Evolutionary conservation across 108 stramenopile species (phyloP).

Genomic region (Thalassiosira profunda): DNA sequence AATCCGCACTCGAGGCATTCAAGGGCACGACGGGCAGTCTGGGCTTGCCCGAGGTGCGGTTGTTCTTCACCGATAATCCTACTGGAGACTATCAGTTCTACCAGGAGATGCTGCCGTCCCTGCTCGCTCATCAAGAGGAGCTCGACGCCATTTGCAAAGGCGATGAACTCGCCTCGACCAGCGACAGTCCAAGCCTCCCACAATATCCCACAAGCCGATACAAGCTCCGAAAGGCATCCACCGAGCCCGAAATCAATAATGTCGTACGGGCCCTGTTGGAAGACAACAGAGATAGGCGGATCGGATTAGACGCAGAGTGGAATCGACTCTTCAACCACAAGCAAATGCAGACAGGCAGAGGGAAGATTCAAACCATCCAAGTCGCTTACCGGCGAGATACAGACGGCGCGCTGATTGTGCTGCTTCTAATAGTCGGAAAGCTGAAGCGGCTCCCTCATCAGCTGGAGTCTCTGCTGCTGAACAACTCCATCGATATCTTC

Average conservation of each 20-base stretch:
- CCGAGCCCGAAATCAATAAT: constrained; percentile 6
- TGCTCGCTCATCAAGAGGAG: constrained; percentile 12
- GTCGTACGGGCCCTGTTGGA: constrained; percentile 6
- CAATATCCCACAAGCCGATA: background rate
- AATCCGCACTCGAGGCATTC: constrained; percentile 13
- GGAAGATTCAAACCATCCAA: constrained; percentile 16
- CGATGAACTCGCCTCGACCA: background rate
- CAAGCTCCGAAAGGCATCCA: background rate
- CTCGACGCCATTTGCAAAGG: background rate
- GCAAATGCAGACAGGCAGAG: background rate
- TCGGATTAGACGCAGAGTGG: constrained; percentile 34
- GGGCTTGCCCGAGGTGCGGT: background rate
- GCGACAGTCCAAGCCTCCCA: background rate
- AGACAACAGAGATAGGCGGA: background rate
- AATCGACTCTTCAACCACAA: background rate
- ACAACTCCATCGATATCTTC: background rate
- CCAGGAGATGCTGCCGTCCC: constrained; percentile 3
- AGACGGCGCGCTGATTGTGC: background rate
- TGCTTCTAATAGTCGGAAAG: background rate
- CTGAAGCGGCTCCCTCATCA: constrained; percentile 3
- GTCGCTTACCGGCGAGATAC: constrained; percentile 8
- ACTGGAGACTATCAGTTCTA: constrained; percentile 11
- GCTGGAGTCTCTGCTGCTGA: constrained; percentile 7
- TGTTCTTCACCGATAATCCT: constrained; percentile 29
- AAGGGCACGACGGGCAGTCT: background rate